Conservation (phyloP, 1,139 yeast genomes). For the Insectozyma bohioensis region DNA sequence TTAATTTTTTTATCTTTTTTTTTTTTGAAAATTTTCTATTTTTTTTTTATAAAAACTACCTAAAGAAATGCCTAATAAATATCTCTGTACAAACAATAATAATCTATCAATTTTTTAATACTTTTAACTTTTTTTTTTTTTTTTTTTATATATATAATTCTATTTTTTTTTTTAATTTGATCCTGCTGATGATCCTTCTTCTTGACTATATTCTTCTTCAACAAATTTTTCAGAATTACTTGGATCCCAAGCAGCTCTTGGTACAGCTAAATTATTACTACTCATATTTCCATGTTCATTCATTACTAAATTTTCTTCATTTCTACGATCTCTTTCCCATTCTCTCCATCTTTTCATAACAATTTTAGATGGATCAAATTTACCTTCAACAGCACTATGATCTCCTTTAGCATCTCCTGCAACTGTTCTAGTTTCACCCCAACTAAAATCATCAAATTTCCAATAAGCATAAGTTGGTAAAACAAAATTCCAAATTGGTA, state of each 20-base stretch:
- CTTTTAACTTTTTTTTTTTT: too few relatives aligned
- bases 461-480: slow-evolving; percentile 88
- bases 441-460: slow-evolving; percentile 97
- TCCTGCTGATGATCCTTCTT: slow-evolving; percentile 20
- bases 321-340: slow-evolving; percentile 69
- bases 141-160: too few relatives aligned
- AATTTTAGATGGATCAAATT: slow-evolving; percentile 84
- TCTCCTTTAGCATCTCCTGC: slow-evolving; percentile 68
- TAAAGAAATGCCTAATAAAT: too few relatives aligned
- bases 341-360: slow-evolving; percentile 94
- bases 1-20: not conserved
- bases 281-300: slow-evolving; percentile 3
- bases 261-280: slow-evolving; percentile 29
- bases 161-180: slow-evolving; percentile 9
- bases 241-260: slow-evolving; percentile 53
- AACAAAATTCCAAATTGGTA: slow-evolving; percentile 94
- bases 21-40: not conserved
- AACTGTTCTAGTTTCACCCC: slow-evolving; percentile 96
- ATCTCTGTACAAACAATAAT: too few relatives aligned
- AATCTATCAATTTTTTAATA: too few relatives aligned
- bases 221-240: slow-evolving; percentile 28
- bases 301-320: slow-evolving; percentile 19
- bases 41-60: not conserved
- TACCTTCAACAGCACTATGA: slow-evolving; percentile 73
- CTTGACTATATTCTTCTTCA: slow-evolving; percentile 31